Percentiles rank a stretch among this genome's conserved stretches.
Conservation (phyloP, 177 flowering plant species). For the Vitis hybrid region DNA sequence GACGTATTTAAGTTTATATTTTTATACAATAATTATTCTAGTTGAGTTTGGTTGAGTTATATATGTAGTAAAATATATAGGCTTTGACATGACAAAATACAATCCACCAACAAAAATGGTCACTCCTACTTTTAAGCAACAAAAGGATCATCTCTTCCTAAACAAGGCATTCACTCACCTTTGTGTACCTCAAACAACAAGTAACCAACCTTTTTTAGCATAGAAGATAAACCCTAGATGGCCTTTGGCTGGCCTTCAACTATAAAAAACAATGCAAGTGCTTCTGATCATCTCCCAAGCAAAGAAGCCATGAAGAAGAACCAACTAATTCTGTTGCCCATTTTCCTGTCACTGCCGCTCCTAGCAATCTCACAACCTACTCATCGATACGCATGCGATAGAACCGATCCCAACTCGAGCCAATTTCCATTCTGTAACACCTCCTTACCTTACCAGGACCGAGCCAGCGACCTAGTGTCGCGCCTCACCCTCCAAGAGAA, state of each 20-base stretch:
- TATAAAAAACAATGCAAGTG: not conserved
- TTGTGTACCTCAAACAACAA: not conserved
- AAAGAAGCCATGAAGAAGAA: constrained; percentile 11
- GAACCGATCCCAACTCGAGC: constrained; percentile 12
- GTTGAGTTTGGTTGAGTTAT: too few species aligned
- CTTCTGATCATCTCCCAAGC: not conserved
- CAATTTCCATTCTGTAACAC: constrained; percentile 46
- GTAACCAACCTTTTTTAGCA: constrained; percentile 2
- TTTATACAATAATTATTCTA: too few species aligned
- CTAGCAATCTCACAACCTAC: constrained; percentile 7
- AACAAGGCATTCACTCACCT: too few species aligned
- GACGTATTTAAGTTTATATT: too few species aligned
- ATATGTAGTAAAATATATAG: too few species aligned
- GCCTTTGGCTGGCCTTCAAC: not conserved
- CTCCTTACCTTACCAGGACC: constrained; percentile 26
- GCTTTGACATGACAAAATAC: too few species aligned
- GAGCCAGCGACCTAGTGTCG: constrained; percentile 57
- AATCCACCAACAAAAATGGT: too few species aligned
- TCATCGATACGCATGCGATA: constrained; percentile 38
- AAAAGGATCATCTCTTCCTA: too few species aligned
- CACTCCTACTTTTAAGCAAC: too few species aligned
- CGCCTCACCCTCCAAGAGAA: constrained; percentile 59
- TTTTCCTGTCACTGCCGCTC: constrained; percentile 18
- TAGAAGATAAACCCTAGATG: not conserved
- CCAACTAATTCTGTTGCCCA: constrained; percentile 2